Evolutionary conservation across 2,329 filamentous ascomycete genomes (phyloP).

Genomic region (Ceratocystis ficicola): DNA sequence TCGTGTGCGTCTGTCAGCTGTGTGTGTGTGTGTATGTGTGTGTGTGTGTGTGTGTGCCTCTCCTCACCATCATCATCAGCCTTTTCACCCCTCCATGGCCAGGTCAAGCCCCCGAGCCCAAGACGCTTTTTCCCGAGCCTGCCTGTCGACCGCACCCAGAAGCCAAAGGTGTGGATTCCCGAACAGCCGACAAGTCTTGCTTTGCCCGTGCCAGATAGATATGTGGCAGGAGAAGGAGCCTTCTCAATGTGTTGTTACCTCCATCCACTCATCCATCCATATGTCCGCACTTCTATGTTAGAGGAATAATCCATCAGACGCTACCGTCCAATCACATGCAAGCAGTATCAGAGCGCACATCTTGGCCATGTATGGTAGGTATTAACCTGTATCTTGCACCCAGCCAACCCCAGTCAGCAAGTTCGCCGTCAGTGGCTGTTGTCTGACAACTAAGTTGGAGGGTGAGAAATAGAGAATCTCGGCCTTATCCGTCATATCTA

Average conservation of each 20-base stretch:
- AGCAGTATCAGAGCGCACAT: neutral
- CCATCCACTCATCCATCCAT: neutral
- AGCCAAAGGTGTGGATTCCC: neutral
- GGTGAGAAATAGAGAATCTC: neutral
- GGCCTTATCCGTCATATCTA: constrained; percentile 4
- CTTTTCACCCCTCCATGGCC: neutral
- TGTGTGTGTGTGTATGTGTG: neutral
- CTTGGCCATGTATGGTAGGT: too few species aligned
- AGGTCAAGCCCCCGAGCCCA: neutral
- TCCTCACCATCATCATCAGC: neutral
- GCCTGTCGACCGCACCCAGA: neutral
- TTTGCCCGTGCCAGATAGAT: neutral
- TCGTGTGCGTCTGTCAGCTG: neutral
- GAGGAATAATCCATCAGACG: neutral
- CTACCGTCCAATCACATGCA: neutral
- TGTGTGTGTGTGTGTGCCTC: neutral
- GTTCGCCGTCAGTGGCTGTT: neutral
- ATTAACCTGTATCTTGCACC: neutral
- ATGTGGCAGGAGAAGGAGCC: constrained; percentile 1
- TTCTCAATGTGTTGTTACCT: neutral
- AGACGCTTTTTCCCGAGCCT: neutral
- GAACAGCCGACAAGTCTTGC: neutral
- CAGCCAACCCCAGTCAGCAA: neutral
- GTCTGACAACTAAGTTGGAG: neutral
- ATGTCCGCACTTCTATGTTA: neutral